Percentiles rank a stretch among this genome's conserved stretches.
Conservation (phyloP, 1,284 basidiomycete genomes). For the Erythrobasidium hasegawianum region DNA sequence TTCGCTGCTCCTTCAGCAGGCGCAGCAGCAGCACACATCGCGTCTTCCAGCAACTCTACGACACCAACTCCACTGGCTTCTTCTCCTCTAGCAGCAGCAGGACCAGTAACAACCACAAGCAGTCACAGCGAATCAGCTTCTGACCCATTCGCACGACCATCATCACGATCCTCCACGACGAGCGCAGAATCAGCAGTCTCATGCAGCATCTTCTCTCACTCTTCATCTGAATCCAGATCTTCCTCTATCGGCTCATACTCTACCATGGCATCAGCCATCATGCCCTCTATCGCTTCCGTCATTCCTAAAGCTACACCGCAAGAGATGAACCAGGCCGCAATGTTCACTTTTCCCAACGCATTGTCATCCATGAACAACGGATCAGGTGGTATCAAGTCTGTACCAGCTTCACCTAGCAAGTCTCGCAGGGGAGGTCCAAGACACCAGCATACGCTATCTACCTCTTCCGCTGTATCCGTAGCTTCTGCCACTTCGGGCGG, state of each 20-base stretch:
- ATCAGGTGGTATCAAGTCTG: background rate
- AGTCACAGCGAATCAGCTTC: background rate
- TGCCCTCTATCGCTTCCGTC: background rate
- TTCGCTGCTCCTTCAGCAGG: conserved; percentile 15
- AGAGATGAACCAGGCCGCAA: conserved; percentile 14
- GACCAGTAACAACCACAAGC: background rate
- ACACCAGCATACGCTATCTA: conserved; percentile 25
- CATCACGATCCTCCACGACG: conserved; percentile 33
- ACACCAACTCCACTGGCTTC: conserved; percentile 20
- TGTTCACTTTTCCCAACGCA: conserved; percentile 19
- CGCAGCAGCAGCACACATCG: background rate
- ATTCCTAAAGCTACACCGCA: conserved; percentile 9
- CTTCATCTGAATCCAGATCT: conserved; percentile 29
- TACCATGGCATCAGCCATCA: background rate
- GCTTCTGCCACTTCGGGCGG: conserved; percentile 35
- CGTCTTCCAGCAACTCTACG: conserved; percentile 20
- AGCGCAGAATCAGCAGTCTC: conserved; percentile 26
- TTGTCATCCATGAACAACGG: background rate
- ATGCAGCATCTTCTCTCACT: conserved; percentile 33
- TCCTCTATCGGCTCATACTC: conserved; percentile 16
- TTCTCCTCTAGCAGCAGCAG: conserved; percentile 37
- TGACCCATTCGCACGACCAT: conserved; percentile 38
- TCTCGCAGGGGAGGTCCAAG: background rate
- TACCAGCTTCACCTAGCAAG: background rate
- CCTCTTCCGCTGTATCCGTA: conserved; percentile 37